A percentile compares a stretch with the other conserved stretches of the same genome.
These are phyloP conservation scores for Calendula officinalis DNA, from an alignment of 129 eudicot genomes.

Conservation along the genomic window DNA sequence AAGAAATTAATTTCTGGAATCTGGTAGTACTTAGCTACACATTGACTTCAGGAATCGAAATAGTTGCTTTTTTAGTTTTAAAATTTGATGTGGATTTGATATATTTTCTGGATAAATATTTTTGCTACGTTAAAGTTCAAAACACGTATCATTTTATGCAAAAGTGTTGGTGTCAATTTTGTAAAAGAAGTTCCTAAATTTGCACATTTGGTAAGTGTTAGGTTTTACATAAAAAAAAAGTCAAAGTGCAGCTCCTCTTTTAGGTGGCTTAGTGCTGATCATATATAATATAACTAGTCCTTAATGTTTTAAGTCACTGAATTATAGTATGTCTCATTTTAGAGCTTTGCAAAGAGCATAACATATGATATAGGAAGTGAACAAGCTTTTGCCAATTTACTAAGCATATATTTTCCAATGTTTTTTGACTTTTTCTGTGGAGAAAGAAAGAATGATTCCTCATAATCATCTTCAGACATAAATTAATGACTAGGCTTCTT, in stretches of 20 bases:
- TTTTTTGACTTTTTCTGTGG: background rate
- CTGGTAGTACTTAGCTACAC: conserved; percentile 1
- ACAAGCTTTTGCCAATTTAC: background rate
- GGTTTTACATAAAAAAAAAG: conserved; percentile 26
- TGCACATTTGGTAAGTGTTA: conserved; percentile 18
- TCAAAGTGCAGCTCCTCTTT: conserved; percentile 3
- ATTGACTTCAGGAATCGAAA: conserved; percentile 13
- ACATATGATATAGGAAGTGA: conserved; percentile 1
- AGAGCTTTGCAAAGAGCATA: conserved; percentile 16
- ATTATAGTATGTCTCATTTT: conserved; percentile 12
- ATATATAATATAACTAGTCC: background rate
- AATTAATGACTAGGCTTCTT: background rate
- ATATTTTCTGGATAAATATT: background rate
- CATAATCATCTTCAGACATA: background rate
- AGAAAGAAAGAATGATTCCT: background rate
- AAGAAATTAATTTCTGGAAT: background rate
- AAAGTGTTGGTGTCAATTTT: conserved; percentile 7
- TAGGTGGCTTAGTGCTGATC: conserved; percentile 5
- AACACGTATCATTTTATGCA: conserved; percentile 6
- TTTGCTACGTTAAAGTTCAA: background rate
- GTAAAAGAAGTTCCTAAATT: background rate
- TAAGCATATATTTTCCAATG: background rate
- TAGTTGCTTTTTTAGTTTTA: conserved; percentile 11
- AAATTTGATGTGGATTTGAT: conserved; percentile 17
- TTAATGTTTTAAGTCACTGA: background rate